A percentile compares a stretch with the other conserved stretches of the same genome.
Conservation (phyloP, 306 rosid genomes). For the Sphenostylis stenocarpa region DNA sequence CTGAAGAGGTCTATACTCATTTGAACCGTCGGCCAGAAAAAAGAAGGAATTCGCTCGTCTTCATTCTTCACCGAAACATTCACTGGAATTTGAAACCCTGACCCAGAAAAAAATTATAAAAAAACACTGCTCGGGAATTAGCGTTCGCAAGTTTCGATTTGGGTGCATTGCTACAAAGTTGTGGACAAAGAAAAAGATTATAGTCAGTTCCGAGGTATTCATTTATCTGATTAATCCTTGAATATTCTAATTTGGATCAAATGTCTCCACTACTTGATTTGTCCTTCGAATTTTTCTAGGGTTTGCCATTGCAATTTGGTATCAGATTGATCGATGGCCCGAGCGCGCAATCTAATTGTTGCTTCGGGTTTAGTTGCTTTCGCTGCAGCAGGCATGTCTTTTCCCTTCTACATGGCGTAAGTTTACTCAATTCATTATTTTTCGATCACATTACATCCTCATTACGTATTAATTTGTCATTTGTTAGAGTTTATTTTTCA, state of each 20-base stretch:
- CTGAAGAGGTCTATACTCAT: too few species aligned
- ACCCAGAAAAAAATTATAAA: not conserved
- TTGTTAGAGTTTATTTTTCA: too few species aligned
- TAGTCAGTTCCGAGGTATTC: not conserved
- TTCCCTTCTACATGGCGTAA: slow-evolving; percentile 99
- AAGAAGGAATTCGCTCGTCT: not conserved
- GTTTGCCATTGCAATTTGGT: not conserved
- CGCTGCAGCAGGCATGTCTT: slow-evolving; percentile 77
- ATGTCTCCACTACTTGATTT: not conserved
- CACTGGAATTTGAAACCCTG: not conserved
- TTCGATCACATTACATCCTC: not conserved
- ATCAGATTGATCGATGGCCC: slow-evolving; percentile 40
- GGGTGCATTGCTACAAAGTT: not conserved
- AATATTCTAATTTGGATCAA: not conserved
- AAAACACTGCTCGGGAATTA: not conserved
- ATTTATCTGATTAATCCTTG: not conserved
- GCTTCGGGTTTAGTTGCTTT: slow-evolving; percentile 71
- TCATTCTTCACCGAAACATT: not conserved
- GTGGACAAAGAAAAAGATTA: not conserved
- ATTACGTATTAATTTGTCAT: not conserved
- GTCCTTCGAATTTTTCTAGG: slow-evolving; percentile 24
- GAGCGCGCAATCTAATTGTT: slow-evolving; percentile 62
- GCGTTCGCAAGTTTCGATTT: not conserved
- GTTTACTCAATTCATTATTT: slow-evolving; percentile 26
- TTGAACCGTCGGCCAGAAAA: not conserved